Conservation (phyloP, 331 rosid species). For the Quercus tomentella region DNA sequence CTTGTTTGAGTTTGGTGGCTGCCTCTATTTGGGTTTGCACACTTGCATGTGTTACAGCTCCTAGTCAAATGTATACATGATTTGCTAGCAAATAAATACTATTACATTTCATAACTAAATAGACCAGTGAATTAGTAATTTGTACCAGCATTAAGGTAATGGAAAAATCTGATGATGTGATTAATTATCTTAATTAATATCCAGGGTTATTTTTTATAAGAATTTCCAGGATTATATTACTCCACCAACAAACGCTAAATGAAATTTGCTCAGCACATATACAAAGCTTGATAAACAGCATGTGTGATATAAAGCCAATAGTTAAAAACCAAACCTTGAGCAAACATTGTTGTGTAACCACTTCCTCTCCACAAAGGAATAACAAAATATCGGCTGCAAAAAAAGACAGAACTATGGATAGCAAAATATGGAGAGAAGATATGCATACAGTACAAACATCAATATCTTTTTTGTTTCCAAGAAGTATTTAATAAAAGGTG, state of each 20-base stretch:
- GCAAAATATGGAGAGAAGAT: conserved; percentile 7
- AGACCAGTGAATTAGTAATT: neutral
- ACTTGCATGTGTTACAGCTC: neutral
- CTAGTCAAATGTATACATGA: neutral
- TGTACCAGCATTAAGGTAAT: neutral
- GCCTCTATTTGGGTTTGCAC: neutral
- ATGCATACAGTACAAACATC: neutral
- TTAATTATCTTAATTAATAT: neutral
- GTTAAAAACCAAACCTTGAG: conserved; percentile 61
- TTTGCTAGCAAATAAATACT: neutral
- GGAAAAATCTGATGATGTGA: neutral
- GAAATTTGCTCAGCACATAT: neutral
- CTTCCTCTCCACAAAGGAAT: conserved; percentile 90
- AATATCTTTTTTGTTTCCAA: too few relatives aligned
- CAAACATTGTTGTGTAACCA: conserved; percentile 85
- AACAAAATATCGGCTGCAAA: conserved; percentile 80
- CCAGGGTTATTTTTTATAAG: neutral
- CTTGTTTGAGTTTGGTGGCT: neutral
- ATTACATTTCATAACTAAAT: neutral
- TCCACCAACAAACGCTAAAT: neutral
- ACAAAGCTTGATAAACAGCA: neutral
- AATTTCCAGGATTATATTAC: neutral
- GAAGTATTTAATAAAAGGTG: neutral
- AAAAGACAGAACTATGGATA: conserved; percentile 8
- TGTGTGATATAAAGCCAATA: conserved; percentile 14